Percentiles rank a stretch among this genome's conserved stretches.
Conservation (phyloP, 2,329 filamentous ascomycete genomes). For the Salinomyces thailandicus region DNA sequence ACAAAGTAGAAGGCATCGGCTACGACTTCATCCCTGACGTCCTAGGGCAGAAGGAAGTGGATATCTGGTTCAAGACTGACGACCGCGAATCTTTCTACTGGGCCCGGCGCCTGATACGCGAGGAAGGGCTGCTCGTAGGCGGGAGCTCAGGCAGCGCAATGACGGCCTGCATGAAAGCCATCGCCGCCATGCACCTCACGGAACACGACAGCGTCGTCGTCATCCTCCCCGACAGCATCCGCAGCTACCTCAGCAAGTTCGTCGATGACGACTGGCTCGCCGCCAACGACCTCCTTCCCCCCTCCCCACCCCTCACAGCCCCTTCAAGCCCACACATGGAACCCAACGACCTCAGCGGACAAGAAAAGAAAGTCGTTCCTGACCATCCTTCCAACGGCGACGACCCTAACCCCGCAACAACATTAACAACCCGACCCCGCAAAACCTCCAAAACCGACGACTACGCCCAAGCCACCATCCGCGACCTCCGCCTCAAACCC, state of each 20-base stretch:
- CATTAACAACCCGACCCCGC: constrained; percentile 24
- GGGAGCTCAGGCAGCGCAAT: constrained; percentile 91
- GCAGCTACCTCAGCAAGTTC: constrained; percentile 97
- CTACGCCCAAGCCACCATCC: constrained; percentile 69
- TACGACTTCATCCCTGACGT: constrained; percentile 98
- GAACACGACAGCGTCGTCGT: constrained; percentile 86
- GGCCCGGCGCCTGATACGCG: constrained; percentile 79
- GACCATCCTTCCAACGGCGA: constrained; percentile 3
- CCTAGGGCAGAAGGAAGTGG: constrained; percentile 65
- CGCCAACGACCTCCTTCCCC: constrained; percentile 80
- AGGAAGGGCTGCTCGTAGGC: constrained; percentile 88
- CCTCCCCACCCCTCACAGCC: constrained; percentile 39
- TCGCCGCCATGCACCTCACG: constrained; percentile 63
- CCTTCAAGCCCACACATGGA: constrained; percentile 17
- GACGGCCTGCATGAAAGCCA: constrained; percentile 65
- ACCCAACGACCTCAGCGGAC: constrained; percentile 23
- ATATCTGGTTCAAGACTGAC: constrained; percentile 97
- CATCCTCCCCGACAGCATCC: constrained; percentile 86
- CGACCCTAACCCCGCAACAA: constrained; percentile 1
- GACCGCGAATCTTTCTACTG: constrained; percentile 84
- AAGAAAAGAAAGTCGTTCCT: constrained; percentile 15
- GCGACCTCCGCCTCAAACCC: constrained; percentile 78
- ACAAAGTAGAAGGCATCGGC: constrained; percentile 97
- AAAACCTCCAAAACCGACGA: constrained; percentile 43
- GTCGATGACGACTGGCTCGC: constrained; percentile 98